A percentile compares a stretch with the other conserved stretches of the same genome.
Conservation (phyloP, 371 early-diverging fungal species). For the Mortierella sp. region DNA sequence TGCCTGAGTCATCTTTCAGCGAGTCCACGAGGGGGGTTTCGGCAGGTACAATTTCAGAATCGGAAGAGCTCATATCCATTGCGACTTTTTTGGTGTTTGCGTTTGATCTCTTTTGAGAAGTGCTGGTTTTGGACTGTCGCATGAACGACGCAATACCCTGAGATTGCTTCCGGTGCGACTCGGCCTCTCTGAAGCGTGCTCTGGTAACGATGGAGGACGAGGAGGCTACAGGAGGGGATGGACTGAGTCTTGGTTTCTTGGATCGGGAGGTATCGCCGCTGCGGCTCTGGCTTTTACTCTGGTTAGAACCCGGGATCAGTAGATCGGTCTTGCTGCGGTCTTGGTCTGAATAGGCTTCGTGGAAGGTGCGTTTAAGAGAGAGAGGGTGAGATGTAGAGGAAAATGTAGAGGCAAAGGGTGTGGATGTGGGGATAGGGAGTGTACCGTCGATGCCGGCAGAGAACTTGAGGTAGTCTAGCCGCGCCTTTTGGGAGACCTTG, state of each 20-base stretch:
- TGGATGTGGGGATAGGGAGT: conserved; percentile 1
- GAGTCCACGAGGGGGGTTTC: not conserved
- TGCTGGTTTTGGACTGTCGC: conserved; percentile 53
- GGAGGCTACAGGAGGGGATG: conserved; percentile 3
- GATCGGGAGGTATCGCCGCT: conserved; percentile 3
- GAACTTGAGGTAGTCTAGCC: conserved; percentile 40
- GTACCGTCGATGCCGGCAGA: conserved; percentile 45
- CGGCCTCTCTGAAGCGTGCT: conserved; percentile 22
- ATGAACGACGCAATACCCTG: conserved; percentile 32
- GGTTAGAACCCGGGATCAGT: not conserved
- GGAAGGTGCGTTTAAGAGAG: conserved; percentile 25
- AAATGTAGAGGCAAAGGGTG: conserved; percentile 5
- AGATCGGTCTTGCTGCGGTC: not conserved
- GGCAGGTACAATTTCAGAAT: not conserved
- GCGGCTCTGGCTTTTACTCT: conserved; percentile 2
- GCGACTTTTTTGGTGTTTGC: conserved; percentile 23
- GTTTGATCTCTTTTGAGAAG: conserved; percentile 44
- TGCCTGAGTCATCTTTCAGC: not conserved
- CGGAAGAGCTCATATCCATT: conserved; percentile 5
- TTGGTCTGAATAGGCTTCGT: conserved; percentile 10
- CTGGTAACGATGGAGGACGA: conserved; percentile 20
- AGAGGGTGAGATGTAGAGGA: conserved; percentile 1
- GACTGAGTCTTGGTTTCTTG: conserved; percentile 23
- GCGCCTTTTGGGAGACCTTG: conserved; percentile 37
- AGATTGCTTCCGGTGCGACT: conserved; percentile 13